A percentile compares a stretch with the other conserved stretches of the same genome.
Evolutionary conservation across 2,329 filamentous ascomycete genomes (phyloP).

Genomic region (Orbilia blumenaviensis): DNA sequence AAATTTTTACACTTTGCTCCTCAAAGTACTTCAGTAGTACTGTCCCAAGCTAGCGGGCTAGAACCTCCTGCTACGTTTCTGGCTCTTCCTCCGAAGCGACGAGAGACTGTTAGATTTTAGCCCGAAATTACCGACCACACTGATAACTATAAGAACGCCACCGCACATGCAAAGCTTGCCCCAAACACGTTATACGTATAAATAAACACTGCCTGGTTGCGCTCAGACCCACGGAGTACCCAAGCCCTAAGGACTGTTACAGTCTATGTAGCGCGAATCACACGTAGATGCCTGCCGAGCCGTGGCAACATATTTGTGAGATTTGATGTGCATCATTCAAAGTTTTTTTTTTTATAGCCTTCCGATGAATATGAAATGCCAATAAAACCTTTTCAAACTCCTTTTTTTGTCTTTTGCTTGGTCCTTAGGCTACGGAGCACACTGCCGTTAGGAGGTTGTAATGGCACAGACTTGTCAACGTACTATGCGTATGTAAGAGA

Average conservation of each 20-base stretch:
- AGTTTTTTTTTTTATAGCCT: conserved; percentile 1
- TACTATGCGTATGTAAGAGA: no score
- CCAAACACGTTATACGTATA: conserved; percentile 49
- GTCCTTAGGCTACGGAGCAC: not conserved
- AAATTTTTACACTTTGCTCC: conserved; percentile 3
- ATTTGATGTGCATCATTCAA: conserved; percentile 2
- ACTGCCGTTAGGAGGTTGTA: not conserved
- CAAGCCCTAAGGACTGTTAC: conserved; percentile 22
- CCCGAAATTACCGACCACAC: conserved; percentile 40
- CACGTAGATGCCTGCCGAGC: conserved; percentile 22
- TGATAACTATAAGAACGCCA: conserved; percentile 4
- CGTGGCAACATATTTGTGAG: not conserved
- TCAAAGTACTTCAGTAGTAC: not conserved
- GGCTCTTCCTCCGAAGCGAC: conserved; percentile 22
- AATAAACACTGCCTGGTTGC: conserved; percentile 32
- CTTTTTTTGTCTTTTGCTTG: not conserved
- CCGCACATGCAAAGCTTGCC: conserved; percentile 6
- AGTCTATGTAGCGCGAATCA: conserved; percentile 31
- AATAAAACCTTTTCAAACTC: not conserved
- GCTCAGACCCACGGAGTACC: conserved; percentile 39
- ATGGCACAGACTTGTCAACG: no score
- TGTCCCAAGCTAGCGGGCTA: not conserved
- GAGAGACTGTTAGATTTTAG: conserved; percentile 30
- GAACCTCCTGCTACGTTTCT: conserved; percentile 18
- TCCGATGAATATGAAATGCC: not conserved